Evolutionary conservation across 2,329 filamentous ascomycete genomes (phyloP), one percentile per base, ranked within the genome.

Genomic region (Colletotrichum cereale): DNA sequence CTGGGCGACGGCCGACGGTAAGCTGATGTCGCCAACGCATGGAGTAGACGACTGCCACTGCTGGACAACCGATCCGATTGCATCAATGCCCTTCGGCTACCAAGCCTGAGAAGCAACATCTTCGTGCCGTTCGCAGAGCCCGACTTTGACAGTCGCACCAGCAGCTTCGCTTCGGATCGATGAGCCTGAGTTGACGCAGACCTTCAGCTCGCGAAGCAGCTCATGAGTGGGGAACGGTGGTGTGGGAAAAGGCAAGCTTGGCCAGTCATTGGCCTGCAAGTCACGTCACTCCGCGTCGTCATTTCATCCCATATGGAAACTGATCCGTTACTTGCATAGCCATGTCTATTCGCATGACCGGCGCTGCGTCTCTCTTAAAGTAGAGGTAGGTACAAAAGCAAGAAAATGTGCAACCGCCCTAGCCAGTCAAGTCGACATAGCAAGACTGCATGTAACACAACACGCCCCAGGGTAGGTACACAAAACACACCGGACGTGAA

Each of bases 61-160:
- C 47, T 34, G 29, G 48, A 38, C 8, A 60, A 10, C 16, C 48
- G 67, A 29, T 63, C 14, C n/a, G 31, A n/a, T 34, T 66, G 62
- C 24, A 40, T 24, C 38, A 61, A 3, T 60, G 62, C 55, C 47
- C 50, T 70, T 44, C 66, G 42, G 18, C 50, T 44, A 57, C 61
- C 44, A 26, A 65, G 44, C 66, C 66, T 69, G 7, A 67, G 42
- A 36, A 58, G 29, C 61, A 44, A 18, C 52, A 65, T 69, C 11
- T 58, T 65, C 16, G 52, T 29, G 26, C 65, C 18, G 31, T 55
- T 55, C 52, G 61, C 44, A 11, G 34, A 65, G 62, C 61, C 44
- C 44, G 42, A 58, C 52, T 53, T 53, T 14, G 34, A 58, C 61
- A 24, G 21, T n/a, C 36, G 31, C 50, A 57, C 42, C 50, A 65